Percentiles rank a stretch among this genome's conserved stretches.
Conservation (phyloP, 495 filamentous ascomycete genomes). For the Penicillium nucicola region DNA sequence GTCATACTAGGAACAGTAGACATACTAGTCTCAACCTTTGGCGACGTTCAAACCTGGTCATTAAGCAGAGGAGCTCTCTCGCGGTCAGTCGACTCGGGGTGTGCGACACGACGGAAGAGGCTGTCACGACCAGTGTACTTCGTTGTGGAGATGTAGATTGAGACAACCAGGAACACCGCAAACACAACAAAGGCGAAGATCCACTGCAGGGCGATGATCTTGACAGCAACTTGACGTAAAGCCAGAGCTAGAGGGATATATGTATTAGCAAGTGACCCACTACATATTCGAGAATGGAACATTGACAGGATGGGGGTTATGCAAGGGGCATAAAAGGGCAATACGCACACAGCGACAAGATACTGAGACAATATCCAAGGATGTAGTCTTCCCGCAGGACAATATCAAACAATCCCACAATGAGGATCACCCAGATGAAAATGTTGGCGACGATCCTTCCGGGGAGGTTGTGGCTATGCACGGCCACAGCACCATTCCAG, state of each 20-base stretch:
- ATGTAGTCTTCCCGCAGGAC: constrained; percentile 73
- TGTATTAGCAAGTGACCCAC: not conserved
- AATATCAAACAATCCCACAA: constrained; percentile 71
- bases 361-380: constrained; percentile 72
- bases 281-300: too few species aligned
- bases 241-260: constrained; percentile 54
- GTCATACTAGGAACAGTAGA: not conserved
- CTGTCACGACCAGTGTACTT: constrained; percentile 55
- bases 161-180: constrained; percentile 64
- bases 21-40: not conserved
- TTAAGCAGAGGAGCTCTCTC: constrained; percentile 44
- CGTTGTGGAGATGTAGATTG: constrained; percentile 60
- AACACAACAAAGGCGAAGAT: constrained; percentile 87
- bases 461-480: constrained; percentile 54
- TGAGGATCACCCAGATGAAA: constrained; percentile 77
- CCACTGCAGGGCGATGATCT: constrained; percentile 78
- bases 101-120: constrained; percentile 35
- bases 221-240: constrained; percentile 67
- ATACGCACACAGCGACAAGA: constrained; percentile 62
- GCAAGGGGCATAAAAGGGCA: not conserved
- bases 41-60: constrained; percentile 13
- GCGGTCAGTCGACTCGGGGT: constrained; percentile 34
- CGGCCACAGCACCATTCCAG: constrained; percentile 82
- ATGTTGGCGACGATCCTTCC: constrained; percentile 79
- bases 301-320: not conserved